Evolutionary conservation across 2,329 filamentous ascomycete species (phyloP), one percentile per base, ranked within the genome.

Genomic region (Trichophyton benhamiae): DNA sequence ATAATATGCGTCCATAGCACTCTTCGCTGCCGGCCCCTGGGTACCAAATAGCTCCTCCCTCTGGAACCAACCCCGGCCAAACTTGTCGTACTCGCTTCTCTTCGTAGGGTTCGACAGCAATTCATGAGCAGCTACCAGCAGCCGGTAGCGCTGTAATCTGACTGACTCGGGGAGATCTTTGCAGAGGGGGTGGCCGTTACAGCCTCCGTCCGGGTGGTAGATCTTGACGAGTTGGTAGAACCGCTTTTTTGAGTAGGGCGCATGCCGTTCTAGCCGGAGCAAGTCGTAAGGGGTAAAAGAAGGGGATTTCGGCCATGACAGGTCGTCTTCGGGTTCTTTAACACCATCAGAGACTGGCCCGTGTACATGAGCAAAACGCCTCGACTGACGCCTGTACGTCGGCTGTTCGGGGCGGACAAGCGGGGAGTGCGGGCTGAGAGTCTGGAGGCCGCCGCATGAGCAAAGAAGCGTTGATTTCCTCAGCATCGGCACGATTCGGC

Each of bases 161-260:
- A 83, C 80, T 27, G 82, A 75, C 20, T 82, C 79, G 0, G 88
- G 78, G 11, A 88, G 71, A 6, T 73, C 72, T 64, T 75, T 74
- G 66, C 73, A 72, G 22, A 74, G 65, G 15, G 71, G 72, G 59
- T 78, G 71, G 63, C 77, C 73, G 63, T 76, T 72, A 62, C 72
- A 75, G 64, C 74, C 78, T 63, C 82, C 83, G 73, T 99, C 94
- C 0, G 94, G 94, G 71, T 99, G 94, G 76, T 99, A 99, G 55
- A 95, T 79, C 77, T 97, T 99, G 62, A 95, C 94, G 59, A 99
- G 83, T 70, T 92, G 83, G 74, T 95, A 94, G 80, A 91, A 99
- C 63, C 84, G 84, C 49, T 80, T 77, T 75, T 99, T 97, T 64
- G 83, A 86, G 74, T 99, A 97, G 1, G 84, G 82, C 13, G 83